Conservation (phyloP, 2,329 filamentous ascomycete genomes). For the Rhytidhysteron rufulum region DNA sequence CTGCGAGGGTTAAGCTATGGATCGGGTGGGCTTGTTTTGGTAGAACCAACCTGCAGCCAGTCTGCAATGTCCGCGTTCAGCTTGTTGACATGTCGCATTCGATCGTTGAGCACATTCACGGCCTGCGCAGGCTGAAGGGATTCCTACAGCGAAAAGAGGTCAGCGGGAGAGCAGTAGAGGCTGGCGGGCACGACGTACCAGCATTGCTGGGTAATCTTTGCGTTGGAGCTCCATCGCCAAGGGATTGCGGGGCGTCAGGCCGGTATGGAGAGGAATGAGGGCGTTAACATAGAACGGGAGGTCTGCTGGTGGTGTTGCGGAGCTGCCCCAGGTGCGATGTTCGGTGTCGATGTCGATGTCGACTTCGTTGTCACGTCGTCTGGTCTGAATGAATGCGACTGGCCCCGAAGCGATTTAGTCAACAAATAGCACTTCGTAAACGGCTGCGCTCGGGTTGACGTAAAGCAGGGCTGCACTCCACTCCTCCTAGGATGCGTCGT, state of each 20-base stretch:
- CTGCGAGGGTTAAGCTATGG: slow-evolving; percentile 47
- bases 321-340: too few species aligned
- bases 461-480: slow-evolving; percentile 7
- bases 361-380: slow-evolving; percentile 27
- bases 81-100: slow-evolving; percentile 79
- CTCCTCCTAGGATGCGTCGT: too few species aligned
- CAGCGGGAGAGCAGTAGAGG: slow-evolving; percentile 21
- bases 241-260: slow-evolving; percentile 23
- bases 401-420: slow-evolving; percentile 18
- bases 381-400: slow-evolving; percentile 17
- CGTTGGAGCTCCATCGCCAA: slow-evolving; percentile 62
- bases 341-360: too few species aligned
- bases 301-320: slow-evolving; percentile 21
- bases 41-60: slow-evolving; percentile 80
- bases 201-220: slow-evolving; percentile 88
- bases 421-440: slow-evolving; percentile 6
- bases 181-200: slow-evolving; percentile 60
- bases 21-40: slow-evolving; percentile 3
- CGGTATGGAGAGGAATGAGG: slow-evolving; percentile 12
- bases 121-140: slow-evolving; percentile 78
- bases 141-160: slow-evolving; percentile 52
- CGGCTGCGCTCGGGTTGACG: slow-evolving; percentile 19
- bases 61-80: slow-evolving; percentile 90
- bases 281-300: slow-evolving; percentile 28
- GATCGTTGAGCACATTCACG: slow-evolving; percentile 76